phyloP scores from a whole-genome alignment of 2,329 filamentous ascomycete species.

The Ceratocystis papillata region DNA sequence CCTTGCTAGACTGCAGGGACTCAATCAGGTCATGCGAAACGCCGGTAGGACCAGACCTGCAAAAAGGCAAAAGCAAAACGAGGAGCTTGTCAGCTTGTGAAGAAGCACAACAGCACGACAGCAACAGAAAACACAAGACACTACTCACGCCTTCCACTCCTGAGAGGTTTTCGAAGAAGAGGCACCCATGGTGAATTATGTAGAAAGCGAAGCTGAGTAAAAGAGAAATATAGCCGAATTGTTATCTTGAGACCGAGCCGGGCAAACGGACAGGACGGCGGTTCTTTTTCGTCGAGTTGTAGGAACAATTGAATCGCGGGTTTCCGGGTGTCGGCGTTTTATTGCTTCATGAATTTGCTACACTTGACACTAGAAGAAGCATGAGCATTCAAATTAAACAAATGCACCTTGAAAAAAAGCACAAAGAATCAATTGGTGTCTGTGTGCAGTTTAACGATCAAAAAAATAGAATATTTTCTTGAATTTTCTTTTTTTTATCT shows the following conservation, averaged over 20 bases:
- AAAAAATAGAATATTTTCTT: neutral
- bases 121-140: neutral
- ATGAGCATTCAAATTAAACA: no score
- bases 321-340: no score
- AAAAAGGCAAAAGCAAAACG: neutral
- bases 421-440: neutral
- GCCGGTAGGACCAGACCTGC: constrained; percentile 37
- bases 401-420: neutral
- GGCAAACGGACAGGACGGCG: neutral
- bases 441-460: neutral
- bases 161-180: constrained; percentile 24
- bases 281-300: neutral
- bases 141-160: constrained; percentile 47
- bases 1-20: constrained; percentile 69
- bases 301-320: neutral
- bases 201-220: neutral
- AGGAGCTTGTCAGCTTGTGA: constrained; percentile 9
- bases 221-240: neutral
- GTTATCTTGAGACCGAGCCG: neutral
- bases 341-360: no score
- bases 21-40: constrained; percentile 75
- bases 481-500: neutral
- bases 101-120: neutral
- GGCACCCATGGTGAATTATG: constrained; percentile 23
- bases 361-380: no score